Percentiles rank a stretch among this genome's conserved stretches.
These are phyloP conservation scores for Kluyveromyces starmeri DNA, from an alignment of 805 yeast genomes.

Conservation along the genomic window DNA sequence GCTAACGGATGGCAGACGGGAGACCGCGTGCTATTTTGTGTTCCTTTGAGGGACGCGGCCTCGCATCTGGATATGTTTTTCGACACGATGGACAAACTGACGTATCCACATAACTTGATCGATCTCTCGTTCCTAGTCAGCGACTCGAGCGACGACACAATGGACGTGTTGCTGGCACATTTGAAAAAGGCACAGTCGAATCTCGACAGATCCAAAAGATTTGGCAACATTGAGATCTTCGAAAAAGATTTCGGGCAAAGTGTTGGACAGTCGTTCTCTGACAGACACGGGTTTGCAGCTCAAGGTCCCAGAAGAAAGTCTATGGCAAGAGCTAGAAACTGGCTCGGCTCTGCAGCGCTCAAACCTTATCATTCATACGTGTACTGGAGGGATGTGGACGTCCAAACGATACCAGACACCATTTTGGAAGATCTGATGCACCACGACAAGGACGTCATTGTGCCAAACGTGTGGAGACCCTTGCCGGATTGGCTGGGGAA, in stretches of 20 bases:
- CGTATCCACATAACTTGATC: slow-evolving; percentile 80
- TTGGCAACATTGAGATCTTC: slow-evolving; percentile 78
- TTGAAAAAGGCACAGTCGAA: slow-evolving; percentile 58
- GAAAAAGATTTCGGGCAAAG: slow-evolving; percentile 91
- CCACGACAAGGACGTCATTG: slow-evolving; percentile 84
- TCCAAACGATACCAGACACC: slow-evolving; percentile 81
- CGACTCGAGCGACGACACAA: slow-evolving; percentile 83
- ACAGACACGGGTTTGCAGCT: slow-evolving; percentile 91
- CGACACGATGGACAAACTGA: slow-evolving; percentile 64
- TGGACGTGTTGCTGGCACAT: slow-evolving; percentile 53
- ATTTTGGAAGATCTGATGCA: slow-evolving; percentile 88
- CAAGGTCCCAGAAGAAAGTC: slow-evolving; percentile 92
- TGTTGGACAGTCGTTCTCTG: slow-evolving; percentile 87
- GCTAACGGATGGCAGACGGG: slow-evolving; percentile 70
- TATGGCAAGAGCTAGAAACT: slow-evolving; percentile 94
- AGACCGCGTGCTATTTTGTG: slow-evolving; percentile 76
- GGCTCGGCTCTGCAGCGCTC: slow-evolving; percentile 80
- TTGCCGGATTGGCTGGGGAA: slow-evolving; percentile 78
- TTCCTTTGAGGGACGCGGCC: slow-evolving; percentile 89
- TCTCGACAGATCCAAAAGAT: slow-evolving; percentile 50
- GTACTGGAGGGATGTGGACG: slow-evolving; percentile 97
- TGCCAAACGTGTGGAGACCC: slow-evolving; percentile 92
- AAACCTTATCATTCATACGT: slow-evolving; percentile 93
- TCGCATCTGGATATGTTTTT: slow-evolving; percentile 86
- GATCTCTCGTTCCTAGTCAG: slow-evolving; percentile 81